A percentile compares a stretch with the other conserved stretches of the same genome.
phyloP scores from a whole-genome alignment of 2,329 filamentous ascomycete genomes.

The Aspergillus sp. region DNA sequence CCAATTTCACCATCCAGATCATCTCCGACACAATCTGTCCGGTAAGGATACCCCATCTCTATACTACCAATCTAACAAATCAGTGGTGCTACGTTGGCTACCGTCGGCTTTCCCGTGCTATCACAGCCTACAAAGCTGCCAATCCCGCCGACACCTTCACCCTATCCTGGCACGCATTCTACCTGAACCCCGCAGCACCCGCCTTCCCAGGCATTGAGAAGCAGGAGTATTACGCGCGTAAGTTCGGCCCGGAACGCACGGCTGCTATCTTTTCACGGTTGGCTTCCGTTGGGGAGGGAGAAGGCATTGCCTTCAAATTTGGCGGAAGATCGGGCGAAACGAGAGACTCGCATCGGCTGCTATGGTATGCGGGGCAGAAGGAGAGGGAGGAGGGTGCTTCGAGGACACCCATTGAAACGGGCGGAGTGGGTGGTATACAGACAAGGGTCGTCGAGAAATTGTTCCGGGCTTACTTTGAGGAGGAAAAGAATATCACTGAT shows the following conservation, averaged over 20 bases:
- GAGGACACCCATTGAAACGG: background rate
- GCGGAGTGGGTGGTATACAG: slow-evolving; percentile 46
- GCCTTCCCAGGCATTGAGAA: slow-evolving; percentile 48
- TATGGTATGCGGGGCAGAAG: slow-evolving; percentile 63
- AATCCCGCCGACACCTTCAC: slow-evolving; percentile 68
- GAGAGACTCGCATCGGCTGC: slow-evolving; percentile 70
- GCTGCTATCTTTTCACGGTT: slow-evolving; percentile 56
- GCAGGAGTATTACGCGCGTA: slow-evolving; percentile 54
- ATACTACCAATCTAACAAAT: slow-evolving; percentile 4
- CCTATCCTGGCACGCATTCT: slow-evolving; percentile 73
- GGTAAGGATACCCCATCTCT: slow-evolving; percentile 18
- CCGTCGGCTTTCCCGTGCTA: slow-evolving; percentile 67
- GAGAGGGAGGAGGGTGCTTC: slow-evolving; percentile 9
- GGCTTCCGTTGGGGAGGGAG: slow-evolving; percentile 52
- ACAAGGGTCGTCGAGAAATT: slow-evolving; percentile 58
- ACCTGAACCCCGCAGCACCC: slow-evolving; percentile 65
- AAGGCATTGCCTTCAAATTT: slow-evolving; percentile 71
- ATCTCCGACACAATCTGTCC: slow-evolving; percentile 81
- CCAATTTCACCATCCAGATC: slow-evolving; percentile 70
- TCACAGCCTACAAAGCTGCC: slow-evolving; percentile 58
- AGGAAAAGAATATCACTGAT: slow-evolving; percentile 60
- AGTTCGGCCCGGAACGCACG: slow-evolving; percentile 60
- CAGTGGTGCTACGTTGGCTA: slow-evolving; percentile 73
- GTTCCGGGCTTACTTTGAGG: slow-evolving; percentile 64
- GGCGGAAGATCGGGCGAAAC: slow-evolving; percentile 70